Evolutionary conservation across 2,329 filamentous ascomycete genomes (phyloP), one percentile per base, ranked within the genome.

Genomic region (Pseudogymnoascus sp.): DNA sequence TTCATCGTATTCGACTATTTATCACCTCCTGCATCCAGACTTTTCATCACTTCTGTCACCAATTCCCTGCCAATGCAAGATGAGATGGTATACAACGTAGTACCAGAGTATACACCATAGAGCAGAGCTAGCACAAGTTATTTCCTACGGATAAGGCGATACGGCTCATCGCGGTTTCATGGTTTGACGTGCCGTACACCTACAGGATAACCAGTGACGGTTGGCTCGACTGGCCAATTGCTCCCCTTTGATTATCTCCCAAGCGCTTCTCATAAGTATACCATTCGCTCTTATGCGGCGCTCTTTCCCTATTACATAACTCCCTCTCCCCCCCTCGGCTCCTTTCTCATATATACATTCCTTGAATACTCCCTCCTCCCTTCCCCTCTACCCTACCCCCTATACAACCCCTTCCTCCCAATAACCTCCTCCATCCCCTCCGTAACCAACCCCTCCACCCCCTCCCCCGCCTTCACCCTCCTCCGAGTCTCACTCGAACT

Each of bases 401-500:
- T 69, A 74, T 91, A 91, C 64, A 91, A 66, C 1, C 70, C 73
- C 68, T 84, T 77, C 10, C 76, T 73, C 65, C 80, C 73, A 28
- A 92, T 79, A 82, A 84, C 90, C 21, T 72, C 74, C 56, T 75
- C 76, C 0, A 92, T 82, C 1, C 79, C 78, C 1, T 73, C 72
- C 0, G 83, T 84, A 35, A 90, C 85, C 66, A 90, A 70, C 62
- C 70, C 70, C 16, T 70, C 71, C 60, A 91, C 73, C 62, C 70
- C 73, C 3, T 75, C 75, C 77, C 74, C 71, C 4, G 68, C 69
- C 64, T 77, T 78, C 1, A 82, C 82, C 5, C 84, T 82, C 33
- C 80, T 78, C 60, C 89, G 79, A 50, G 88, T 87, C 68, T 77
- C 80, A 5, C 90, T 91, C 66, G 79, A 82, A 69, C 82, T 84